phyloP scores from a whole-genome alignment of 495 filamentous ascomycete genomes.

The Penicillium fimorum region DNA sequence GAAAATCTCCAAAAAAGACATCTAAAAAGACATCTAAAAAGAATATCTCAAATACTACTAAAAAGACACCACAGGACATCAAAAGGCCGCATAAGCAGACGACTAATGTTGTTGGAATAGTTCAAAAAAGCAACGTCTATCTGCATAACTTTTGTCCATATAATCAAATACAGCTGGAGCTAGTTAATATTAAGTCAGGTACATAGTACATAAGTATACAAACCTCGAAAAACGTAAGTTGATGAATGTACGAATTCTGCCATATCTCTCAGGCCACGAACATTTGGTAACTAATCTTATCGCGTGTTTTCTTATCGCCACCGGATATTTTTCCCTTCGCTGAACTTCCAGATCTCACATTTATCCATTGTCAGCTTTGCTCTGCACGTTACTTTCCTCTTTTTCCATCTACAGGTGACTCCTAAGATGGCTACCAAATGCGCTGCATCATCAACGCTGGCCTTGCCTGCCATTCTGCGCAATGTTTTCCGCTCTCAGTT shows the following conservation, averaged over 20 bases:
- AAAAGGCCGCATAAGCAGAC: too few species aligned
- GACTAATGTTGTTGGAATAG: too few species aligned
- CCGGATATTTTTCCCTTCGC: constrained; percentile 11
- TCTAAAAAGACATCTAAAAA: too few species aligned
- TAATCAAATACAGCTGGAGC: too few species aligned
- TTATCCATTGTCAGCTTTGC: not conserved
- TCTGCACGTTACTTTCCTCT: not conserved
- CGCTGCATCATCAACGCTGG: constrained; percentile 24
- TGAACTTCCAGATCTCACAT: not conserved
- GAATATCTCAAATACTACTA: too few species aligned
- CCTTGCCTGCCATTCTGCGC: constrained; percentile 25
- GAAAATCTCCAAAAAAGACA: too few species aligned
- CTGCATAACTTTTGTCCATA: too few species aligned
- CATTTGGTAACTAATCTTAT: not conserved
- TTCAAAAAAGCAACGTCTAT: too few species aligned
- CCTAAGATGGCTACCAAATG: constrained; percentile 24
- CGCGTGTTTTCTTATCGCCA: constrained; percentile 23
- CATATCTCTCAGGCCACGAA: constrained; percentile 4
- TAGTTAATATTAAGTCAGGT: too few species aligned
- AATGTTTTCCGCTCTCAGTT: constrained; percentile 27
- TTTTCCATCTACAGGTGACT: not conserved
- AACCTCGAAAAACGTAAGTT: not conserved
- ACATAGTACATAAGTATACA: too few species aligned
- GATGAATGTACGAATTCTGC: not conserved
- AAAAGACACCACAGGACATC: too few species aligned